Evolutionary conservation across 2,329 filamentous ascomycete genomes (phyloP), one percentile per base, ranked within the genome.

Genomic region (Alternaria arbusti): DNA sequence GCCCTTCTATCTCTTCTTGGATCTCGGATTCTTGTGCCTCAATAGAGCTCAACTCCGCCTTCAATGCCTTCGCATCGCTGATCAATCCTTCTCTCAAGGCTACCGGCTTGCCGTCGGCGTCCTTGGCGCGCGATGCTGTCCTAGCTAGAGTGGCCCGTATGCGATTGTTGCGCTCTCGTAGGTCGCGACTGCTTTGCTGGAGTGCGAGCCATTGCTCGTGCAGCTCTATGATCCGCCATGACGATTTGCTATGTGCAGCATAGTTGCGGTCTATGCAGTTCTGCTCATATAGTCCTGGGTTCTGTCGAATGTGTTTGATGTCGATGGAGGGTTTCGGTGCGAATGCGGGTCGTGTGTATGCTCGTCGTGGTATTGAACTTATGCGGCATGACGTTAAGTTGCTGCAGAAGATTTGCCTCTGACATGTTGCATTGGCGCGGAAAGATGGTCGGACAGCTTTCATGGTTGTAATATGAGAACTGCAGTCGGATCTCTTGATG

Each of bases 191-290:
- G 57, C 88, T 85, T 51, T 81, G 82, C 76, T 92, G 90, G 36
- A 89, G 74, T 28, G 73, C 71, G 22, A 81, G 73, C 77, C 82
- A 79, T 74, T 79, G 79, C 68, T 84, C 79, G 68, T 83, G 82
- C 2, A 85, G 74, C 65, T 85, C 80, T 43, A 85, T 77, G 47
- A 90, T 89, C 43, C 81, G 80, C 74, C 82, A 84, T 3, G 88
- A 84, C 54, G 86, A 82, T 13, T 82, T 80, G 12, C 83, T 80
- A 58, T 86, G 84, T 0, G 81, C 78, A 13, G 79, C 85, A 82
- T 97, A 97, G 79, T 97, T 97, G 70, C 96, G 89, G 70, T 94
- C 90, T 63, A 91, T 78, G 81, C 93, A 97, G 76, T 96, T 98
- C 69, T 90, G 85, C 71, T 91, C 87, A 84, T 97, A 92, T 15